Conservation (phyloP, 257 asterid genomes). For the Lithospermum erythrorhizon region DNA sequence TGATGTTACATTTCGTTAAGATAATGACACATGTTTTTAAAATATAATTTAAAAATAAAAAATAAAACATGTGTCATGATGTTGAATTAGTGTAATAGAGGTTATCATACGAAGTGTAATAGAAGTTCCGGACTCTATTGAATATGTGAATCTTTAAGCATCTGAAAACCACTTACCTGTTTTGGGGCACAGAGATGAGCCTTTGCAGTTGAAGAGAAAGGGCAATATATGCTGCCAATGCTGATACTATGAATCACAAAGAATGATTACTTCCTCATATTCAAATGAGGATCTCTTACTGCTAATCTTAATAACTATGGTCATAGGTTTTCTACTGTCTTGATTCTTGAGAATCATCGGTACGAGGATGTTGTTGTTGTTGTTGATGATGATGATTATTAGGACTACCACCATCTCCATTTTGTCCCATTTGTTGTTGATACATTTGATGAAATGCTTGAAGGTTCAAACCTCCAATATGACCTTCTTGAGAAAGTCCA, state of each 20-base stretch:
- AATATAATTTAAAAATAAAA: too few species aligned
- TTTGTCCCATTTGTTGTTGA: conserved; percentile 44
- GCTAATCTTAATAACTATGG: background rate
- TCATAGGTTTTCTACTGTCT: conserved; percentile 15
- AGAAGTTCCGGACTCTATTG: too few species aligned
- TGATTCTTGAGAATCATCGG: conserved; percentile 37
- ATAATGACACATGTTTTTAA: too few species aligned
- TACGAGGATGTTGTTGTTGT: conserved; percentile 16
- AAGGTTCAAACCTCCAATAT: conserved; percentile 39
- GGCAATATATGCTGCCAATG: background rate
- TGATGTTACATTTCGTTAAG: too few species aligned
- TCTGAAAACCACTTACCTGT: background rate
- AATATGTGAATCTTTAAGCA: background rate
- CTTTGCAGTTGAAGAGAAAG: background rate
- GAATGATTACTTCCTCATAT: conserved; percentile 7
- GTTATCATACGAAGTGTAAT: too few species aligned
- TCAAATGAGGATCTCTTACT: background rate
- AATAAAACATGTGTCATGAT: too few species aligned
- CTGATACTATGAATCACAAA: background rate
- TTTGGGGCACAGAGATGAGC: background rate
- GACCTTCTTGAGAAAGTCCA: conserved; percentile 70
- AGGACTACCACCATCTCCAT: conserved; percentile 21
- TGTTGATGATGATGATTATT: conserved; percentile 12
- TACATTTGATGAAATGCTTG: conserved; percentile 47
- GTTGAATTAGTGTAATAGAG: too few species aligned